Evolutionary conservation across 2,329 filamentous ascomycete species (phyloP).

Genomic region (Aureobasidium sp.): DNA sequence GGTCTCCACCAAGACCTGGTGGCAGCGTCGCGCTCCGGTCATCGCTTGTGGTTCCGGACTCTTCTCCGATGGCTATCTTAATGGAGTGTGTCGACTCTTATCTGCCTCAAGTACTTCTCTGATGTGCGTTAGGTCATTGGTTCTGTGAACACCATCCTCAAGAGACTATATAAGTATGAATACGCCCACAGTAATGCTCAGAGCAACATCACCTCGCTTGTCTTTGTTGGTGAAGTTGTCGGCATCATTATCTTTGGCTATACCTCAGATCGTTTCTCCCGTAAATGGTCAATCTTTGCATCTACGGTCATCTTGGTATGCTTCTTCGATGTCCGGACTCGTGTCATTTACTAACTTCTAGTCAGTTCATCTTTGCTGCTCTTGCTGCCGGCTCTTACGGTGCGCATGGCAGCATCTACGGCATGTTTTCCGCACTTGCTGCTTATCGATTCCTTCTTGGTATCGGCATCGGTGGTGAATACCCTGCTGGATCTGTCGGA

Average conservation of each 20-base stretch:
- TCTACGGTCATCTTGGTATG: constrained; percentile 49
- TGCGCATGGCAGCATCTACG: constrained; percentile 52
- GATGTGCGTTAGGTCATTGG: constrained; percentile 59
- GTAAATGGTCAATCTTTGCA: constrained; percentile 21
- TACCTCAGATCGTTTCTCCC: constrained; percentile 27
- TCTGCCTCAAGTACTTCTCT: background rate
- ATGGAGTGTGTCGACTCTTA: constrained; percentile 43
- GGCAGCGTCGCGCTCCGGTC: constrained; percentile 60
- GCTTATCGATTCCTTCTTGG: constrained; percentile 78
- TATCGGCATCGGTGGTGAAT: constrained; percentile 52
- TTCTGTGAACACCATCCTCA: constrained; percentile 69
- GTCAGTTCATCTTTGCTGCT: constrained; percentile 60
- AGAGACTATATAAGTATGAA: constrained; percentile 55
- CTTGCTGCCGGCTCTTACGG: constrained; percentile 69
- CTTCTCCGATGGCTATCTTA: constrained; percentile 88
- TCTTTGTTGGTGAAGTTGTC: constrained; percentile 78
- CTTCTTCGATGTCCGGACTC: constrained; percentile 24
- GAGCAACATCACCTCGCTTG: constrained; percentile 68
- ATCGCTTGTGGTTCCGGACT: constrained; percentile 84
- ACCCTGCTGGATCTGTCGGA: constrained; percentile 75
- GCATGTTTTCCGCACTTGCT: constrained; percentile 70
- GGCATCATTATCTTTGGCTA: constrained; percentile 55
- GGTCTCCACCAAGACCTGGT: constrained; percentile 22
- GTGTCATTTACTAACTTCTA: constrained; percentile 31
- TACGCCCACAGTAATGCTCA: constrained; percentile 61